Base-by-base conservation (phyloP, 148 eudicot genomes). In the Euryodendron excelsum region DNA sequence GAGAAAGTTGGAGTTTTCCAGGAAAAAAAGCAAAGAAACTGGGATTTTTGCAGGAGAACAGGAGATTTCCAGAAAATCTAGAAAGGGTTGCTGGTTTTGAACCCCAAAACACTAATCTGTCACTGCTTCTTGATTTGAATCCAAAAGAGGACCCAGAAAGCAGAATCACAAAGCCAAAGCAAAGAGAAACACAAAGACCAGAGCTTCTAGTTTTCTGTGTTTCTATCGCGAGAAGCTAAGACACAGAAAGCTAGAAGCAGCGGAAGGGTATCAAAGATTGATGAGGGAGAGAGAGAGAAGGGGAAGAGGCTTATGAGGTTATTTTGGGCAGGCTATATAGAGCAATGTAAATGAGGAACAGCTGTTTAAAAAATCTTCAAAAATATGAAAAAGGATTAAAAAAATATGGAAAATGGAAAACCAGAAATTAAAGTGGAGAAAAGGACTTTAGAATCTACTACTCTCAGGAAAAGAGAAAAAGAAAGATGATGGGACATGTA, bases 201-300 rank as follows among this genome's bases (percentile, higher is more conserved):
- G 83, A 31, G 74, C 18, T 44, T 52, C 28, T n/a, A 28, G 48
- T 45, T 69, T 27, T 55, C 21, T 1, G 7, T 62, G 41, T 9
- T n/a, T n/a, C n/a, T n/a, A n/a, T n/a, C n/a, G n/a, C n/a, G 55
- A 80, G 56, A 77, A 47, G 58, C 81, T 80, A 74, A 79, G 81
- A 81, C 47, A 4, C 68, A n/a, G 72, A 60, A 59, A 65, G 28
- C 60, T 2, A 72, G 39, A 20, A 52, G 39, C 18, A 56, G 37
- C 15, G 25, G 25, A 41, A 5, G n/a, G 41, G 45, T 75, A 61
- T 37, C 64, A 55, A 65, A 74, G 50, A 64, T 3, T 30, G 44
- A 34, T 23, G 47, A 53, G 50, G 50, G 74, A 30, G 59, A 64
- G 79, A 50, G 41, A 34, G 61, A 47, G 37, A 48, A 75, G 78